Evolutionary conservation across 495 filamentous ascomycete genomes (phyloP).

Genomic region (Massariosphaeria phaeospora): DNA sequence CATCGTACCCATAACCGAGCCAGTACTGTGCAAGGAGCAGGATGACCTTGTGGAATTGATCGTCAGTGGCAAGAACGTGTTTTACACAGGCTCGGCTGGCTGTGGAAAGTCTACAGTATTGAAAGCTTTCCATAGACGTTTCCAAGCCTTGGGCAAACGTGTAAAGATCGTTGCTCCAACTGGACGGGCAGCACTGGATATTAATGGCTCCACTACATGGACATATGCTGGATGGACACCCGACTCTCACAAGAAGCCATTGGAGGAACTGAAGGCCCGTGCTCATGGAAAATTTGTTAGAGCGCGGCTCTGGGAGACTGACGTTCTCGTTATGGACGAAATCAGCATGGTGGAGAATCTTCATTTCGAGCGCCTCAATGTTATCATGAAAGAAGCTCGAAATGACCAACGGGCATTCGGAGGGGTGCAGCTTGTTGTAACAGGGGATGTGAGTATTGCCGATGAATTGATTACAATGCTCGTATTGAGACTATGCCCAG

Average conservation of each 20-base stretch:
- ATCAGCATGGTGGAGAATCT: slow-evolving; percentile 52
- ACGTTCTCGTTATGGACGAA: slow-evolving; percentile 48
- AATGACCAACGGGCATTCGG: slow-evolving; percentile 39
- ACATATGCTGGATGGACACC: slow-evolving; percentile 53
- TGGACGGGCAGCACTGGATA: slow-evolving; percentile 50
- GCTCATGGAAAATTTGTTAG: slow-evolving; percentile 26
- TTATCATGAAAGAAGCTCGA: slow-evolving; percentile 45
- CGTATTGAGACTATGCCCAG: neutral
- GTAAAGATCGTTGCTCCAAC: slow-evolving; percentile 57
- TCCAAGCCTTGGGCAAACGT: slow-evolving; percentile 34
- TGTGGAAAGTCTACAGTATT: slow-evolving; percentile 57
- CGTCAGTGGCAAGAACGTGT: slow-evolving; percentile 50
- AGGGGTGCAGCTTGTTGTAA: slow-evolving; percentile 44
- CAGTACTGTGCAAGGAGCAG: slow-evolving; percentile 46
- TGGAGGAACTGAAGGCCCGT: slow-evolving; percentile 30
- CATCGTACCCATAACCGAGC: slow-evolving; percentile 22
- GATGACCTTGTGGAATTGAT: slow-evolving; percentile 47
- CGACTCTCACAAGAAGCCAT: slow-evolving; percentile 30
- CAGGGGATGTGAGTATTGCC: slow-evolving; percentile 34
- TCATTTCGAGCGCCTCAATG: slow-evolving; percentile 52
- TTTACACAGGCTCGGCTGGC: slow-evolving; percentile 59
- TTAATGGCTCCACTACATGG: slow-evolving; percentile 52
- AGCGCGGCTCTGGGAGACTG: slow-evolving; percentile 38
- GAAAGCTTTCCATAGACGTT: slow-evolving; percentile 43
- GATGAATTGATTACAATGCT: neutral